Conservation (phyloP, 495 filamentous ascomycete genomes). For the Filosporella fistucella region DNA sequence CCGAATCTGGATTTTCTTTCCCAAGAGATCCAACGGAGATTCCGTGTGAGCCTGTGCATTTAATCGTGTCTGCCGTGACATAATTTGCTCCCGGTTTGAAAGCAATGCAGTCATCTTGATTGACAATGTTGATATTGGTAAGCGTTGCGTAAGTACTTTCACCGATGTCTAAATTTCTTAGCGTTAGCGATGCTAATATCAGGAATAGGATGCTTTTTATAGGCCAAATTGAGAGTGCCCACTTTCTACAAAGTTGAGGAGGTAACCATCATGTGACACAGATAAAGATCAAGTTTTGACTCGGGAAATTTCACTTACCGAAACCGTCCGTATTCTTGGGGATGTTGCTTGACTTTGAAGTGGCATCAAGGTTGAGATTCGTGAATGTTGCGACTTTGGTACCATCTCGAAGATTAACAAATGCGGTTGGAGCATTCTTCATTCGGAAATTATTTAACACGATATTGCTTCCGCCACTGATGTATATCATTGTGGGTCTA, state of each 20-base stretch:
- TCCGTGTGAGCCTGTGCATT: constrained; percentile 57
- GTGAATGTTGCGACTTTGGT: constrained; percentile 29
- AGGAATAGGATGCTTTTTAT: too few relatives aligned
- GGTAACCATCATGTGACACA: too few relatives aligned
- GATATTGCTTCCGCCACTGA: constrained; percentile 32
- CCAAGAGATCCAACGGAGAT: constrained; percentile 63
- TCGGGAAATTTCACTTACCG: constrained; percentile 33
- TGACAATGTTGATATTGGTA: constrained; percentile 45
- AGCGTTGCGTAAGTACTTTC: constrained; percentile 40
- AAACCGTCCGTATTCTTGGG: constrained; percentile 58
- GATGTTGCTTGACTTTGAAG: constrained; percentile 28
- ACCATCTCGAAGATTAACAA: constrained; percentile 33
- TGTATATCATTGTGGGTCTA: constrained; percentile 38
- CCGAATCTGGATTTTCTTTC: constrained; percentile 26
- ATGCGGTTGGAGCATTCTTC: constrained; percentile 41
- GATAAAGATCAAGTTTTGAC: too few relatives aligned
- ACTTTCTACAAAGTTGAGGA: too few relatives aligned
- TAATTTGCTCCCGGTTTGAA: constrained; percentile 56
- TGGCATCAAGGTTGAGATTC: constrained; percentile 30
- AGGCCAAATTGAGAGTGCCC: too few relatives aligned
- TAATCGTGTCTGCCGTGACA: constrained; percentile 45
- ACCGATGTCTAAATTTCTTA: constrained; percentile 34
- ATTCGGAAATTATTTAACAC: constrained; percentile 29
- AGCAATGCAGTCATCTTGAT: constrained; percentile 62
- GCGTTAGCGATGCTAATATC: constrained; percentile 6